Conservation (phyloP, 78 protist species). For the Capsaspora owczarzaki region DNA sequence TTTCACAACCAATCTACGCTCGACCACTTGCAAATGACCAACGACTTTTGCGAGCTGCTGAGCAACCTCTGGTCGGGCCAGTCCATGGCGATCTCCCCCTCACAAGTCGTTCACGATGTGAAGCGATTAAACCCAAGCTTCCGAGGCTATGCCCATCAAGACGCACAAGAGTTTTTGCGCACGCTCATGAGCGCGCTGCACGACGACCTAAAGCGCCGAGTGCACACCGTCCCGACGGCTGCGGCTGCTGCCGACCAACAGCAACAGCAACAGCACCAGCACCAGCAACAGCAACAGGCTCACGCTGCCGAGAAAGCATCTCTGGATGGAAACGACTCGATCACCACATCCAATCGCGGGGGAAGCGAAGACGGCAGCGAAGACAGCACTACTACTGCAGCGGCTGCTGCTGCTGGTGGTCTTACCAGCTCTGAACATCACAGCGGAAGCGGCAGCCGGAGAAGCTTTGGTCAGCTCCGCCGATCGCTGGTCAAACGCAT, state of each 20-base stretch:
- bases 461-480: too few species aligned
- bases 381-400: background rate
- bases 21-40: background rate
- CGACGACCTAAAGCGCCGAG: background rate
- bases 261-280: too few species aligned
- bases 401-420: too few species aligned
- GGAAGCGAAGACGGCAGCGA: background rate
- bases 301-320: too few species aligned
- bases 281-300: too few species aligned
- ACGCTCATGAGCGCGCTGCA: slow-evolving; percentile 11
- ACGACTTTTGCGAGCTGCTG: slow-evolving; percentile 24
- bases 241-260: background rate
- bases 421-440: too few species aligned
- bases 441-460: too few species aligned
- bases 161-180: slow-evolving; percentile 32
- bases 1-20: slow-evolving; percentile 37
- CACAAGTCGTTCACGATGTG: background rate
- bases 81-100: slow-evolving; percentile 39
- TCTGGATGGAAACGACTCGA: background rate
- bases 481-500: too few species aligned
- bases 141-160: slow-evolving; percentile 21
- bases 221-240: background rate
- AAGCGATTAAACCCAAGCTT: background rate
- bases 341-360: background rate
- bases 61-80: slow-evolving; percentile 65